Conservation (phyloP, 805 yeast genomes). For the Ogataea thermomethanolica region DNA sequence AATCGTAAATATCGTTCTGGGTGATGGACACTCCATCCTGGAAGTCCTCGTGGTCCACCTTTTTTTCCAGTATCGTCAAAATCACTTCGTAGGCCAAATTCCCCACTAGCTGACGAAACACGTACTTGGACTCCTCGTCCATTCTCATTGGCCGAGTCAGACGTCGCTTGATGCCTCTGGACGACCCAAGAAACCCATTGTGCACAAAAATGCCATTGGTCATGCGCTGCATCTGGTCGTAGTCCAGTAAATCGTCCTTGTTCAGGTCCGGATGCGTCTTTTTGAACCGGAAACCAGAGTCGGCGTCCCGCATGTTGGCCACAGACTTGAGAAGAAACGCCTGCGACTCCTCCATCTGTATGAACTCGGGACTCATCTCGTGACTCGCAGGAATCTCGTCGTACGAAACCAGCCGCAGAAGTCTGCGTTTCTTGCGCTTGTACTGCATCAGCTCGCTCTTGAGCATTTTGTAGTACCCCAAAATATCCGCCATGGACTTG, state of each 20-base stretch:
- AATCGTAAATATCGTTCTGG: slow-evolving; percentile 11
- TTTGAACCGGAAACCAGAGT: slow-evolving; percentile 14
- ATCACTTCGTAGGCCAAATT: slow-evolving; percentile 17
- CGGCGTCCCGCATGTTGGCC: slow-evolving; percentile 12
- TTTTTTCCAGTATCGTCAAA: slow-evolving; percentile 12
- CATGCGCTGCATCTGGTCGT: slow-evolving; percentile 11
- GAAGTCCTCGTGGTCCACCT: slow-evolving; percentile 6
- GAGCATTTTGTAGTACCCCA: slow-evolving; percentile 42
- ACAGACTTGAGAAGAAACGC: slow-evolving; percentile 14
- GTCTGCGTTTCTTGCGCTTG: slow-evolving; percentile 23
- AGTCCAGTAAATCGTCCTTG: slow-evolving; percentile 16
- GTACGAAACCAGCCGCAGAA: slow-evolving; percentile 33
- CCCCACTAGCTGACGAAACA: slow-evolving; percentile 11
- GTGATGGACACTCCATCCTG: neutral
- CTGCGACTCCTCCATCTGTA: slow-evolving; percentile 41
- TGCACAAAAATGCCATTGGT: slow-evolving; percentile 12
- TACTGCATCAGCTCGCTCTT: slow-evolving; percentile 25
- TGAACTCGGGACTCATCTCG: slow-evolving; percentile 46
- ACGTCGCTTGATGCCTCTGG: slow-evolving; percentile 7
- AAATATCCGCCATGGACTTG: slow-evolving; percentile 44
- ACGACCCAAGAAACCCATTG: slow-evolving; percentile 8
- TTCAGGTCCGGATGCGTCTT: slow-evolving; percentile 9
- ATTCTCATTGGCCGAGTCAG: slow-evolving; percentile 11
- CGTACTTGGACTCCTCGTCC: slow-evolving; percentile 13
- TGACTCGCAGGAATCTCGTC: slow-evolving; percentile 48